Evolutionary conservation across 345 rosid genomes (phyloP).

Genomic region (Hevea brasiliensis): DNA sequence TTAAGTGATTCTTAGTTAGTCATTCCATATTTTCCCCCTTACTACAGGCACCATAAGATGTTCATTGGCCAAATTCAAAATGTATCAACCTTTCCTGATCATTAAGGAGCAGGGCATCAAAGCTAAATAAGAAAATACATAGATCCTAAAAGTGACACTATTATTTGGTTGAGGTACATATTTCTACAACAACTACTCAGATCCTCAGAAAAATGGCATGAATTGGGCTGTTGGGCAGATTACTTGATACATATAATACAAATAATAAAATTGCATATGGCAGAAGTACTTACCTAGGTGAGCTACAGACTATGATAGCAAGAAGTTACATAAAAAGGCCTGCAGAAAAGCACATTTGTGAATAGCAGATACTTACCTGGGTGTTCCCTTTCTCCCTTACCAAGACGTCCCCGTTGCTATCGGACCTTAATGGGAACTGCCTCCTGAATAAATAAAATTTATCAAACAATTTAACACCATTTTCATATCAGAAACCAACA

Average conservation of each 20-base stretch:
- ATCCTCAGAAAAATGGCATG: not conserved
- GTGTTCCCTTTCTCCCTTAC: slow-evolving; percentile 24
- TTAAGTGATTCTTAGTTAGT: not conserved
- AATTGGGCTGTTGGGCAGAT: not conserved
- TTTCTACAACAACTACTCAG: not conserved
- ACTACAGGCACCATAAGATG: not conserved
- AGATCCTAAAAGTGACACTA: not conserved
- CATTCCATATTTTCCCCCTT: not conserved
- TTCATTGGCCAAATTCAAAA: not conserved
- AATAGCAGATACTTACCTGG: slow-evolving; percentile 23
- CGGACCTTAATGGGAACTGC: slow-evolving; percentile 57
- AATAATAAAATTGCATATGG: not conserved
- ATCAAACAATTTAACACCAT: slow-evolving; percentile 14
- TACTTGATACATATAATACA: not conserved
- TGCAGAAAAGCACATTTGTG: not conserved
- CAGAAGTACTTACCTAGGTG: not conserved
- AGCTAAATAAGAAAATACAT: slow-evolving; percentile 1
- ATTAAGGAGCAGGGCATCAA: not conserved
- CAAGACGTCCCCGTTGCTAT: slow-evolving; percentile 61
- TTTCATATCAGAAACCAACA: not conserved
- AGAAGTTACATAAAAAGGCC: not conserved
- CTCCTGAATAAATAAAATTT: slow-evolving; percentile 45
- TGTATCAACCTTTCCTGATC: not conserved
- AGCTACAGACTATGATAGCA: not conserved
- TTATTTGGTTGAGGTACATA: not conserved